A percentile compares a stretch with the other conserved stretches of the same genome.
Conservation (phyloP, 352 stramenopile species). For the Globisporangium nunn region DNA sequence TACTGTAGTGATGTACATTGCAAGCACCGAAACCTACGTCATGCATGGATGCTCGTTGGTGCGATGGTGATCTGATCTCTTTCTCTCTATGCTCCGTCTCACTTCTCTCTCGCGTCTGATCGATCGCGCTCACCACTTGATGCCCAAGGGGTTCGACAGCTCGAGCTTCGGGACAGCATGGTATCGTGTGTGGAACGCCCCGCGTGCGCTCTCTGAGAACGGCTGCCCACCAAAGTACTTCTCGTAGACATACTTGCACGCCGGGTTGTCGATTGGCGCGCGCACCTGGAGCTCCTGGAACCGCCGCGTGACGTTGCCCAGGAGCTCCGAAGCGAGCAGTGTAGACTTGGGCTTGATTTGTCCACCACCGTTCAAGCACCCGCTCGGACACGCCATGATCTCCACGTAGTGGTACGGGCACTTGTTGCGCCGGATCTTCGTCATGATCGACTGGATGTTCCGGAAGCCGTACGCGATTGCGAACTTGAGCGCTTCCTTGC, state of each 20-base stretch:
- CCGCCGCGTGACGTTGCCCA: constrained; percentile 53
- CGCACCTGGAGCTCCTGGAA: constrained; percentile 66
- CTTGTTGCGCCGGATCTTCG: constrained; percentile 86
- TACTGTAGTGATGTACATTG: background rate
- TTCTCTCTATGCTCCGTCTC: background rate
- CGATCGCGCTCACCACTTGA: constrained; percentile 66
- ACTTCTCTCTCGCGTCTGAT: background rate
- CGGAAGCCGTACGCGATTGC: constrained; percentile 95
- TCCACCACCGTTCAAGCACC: constrained; percentile 96
- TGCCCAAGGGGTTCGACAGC: constrained; percentile 76
- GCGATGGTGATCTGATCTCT: background rate
- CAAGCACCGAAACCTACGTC: background rate
- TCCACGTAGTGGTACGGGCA: constrained; percentile 96
- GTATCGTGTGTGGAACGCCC: constrained; percentile 71
- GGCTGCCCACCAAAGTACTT: constrained; percentile 67
- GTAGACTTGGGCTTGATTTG: constrained; percentile 83
- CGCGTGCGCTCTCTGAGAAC: constrained; percentile 62
- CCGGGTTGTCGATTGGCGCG: constrained; percentile 54
- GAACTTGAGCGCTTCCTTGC: constrained; percentile 88
- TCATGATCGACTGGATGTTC: constrained; percentile 95
- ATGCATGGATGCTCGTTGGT: background rate
- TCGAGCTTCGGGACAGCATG: constrained; percentile 84
- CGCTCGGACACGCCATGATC: constrained; percentile 97
- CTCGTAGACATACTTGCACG: constrained; percentile 75
- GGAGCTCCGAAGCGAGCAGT: constrained; percentile 40